Base-by-base conservation (phyloP, 257 asterid genomes). In the Solanum chmielewskii region DNA sequence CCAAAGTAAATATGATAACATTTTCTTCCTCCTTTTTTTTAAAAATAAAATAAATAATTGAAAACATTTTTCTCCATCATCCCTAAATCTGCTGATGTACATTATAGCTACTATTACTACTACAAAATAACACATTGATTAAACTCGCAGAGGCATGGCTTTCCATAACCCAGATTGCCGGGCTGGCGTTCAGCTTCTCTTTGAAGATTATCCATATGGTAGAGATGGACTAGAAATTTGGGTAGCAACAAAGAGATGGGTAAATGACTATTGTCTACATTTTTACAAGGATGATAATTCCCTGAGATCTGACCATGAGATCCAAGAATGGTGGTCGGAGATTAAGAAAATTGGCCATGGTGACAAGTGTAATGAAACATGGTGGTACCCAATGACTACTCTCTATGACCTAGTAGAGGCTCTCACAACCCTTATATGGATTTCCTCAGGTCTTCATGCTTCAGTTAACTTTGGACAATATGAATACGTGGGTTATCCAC, bases 171-270 rank as follows among this genome's bases (percentile, higher is more conserved):
- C 91, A 12, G 76, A 89, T 66, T 87, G 37, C 85, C 91, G 87
- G 59, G 90, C 87, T 83, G 93, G 92, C 23, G 45, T 92, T 47
- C 90, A 91, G 80, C 93, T 92, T 86, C 87, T 90, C 76, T 77
- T 92, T 64, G 91, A 91, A 45, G 93, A 92, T 88, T 92, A 92
- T 86, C 95, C 95, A 18, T 91, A 89, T 68, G 94, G 83, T 85
- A 90, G 88, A 75, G 94, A 92, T 88, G 93, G 93, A 84, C 91
- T 92, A 8, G 93, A 92, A 31, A 90, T 92, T 29, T 92, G 95
- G 95, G 86, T 87, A 21, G 88, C 92, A 83, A 89, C 88, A 66
- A 89, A 91, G 88, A 90, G 86, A 77, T 92, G 93, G 95, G 93
- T 91, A 77, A 84, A 82, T 39, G 86, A 90, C 35, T 92, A 83